These are phyloP conservation scores for Talinum fruticosum DNA, from an alignment of 148 eudicot genomes.

Conservation along the genomic window DNA sequence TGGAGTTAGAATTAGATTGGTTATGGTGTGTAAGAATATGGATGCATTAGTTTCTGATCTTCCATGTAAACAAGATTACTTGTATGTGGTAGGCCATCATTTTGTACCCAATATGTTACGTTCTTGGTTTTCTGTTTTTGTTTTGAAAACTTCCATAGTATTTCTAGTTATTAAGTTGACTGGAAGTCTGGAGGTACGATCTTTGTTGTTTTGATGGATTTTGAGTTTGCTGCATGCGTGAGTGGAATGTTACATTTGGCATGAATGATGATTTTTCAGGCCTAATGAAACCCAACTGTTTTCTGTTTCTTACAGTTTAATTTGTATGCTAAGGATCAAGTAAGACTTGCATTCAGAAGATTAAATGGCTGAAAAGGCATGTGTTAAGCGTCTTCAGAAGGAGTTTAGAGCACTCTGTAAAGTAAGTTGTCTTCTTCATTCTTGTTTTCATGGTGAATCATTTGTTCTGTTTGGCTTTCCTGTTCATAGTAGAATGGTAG, in stretches of 20 bases:
- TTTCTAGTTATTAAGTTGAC: background rate
- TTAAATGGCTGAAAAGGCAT: slow-evolving; percentile 69
- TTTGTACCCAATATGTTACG: background rate
- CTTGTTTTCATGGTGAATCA: background rate
- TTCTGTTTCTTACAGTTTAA: slow-evolving; percentile 5
- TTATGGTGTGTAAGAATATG: background rate
- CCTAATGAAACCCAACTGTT: background rate
- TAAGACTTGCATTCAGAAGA: slow-evolving; percentile 7
- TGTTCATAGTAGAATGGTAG: background rate
- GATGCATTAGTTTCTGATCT: background rate
- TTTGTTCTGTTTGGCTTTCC: background rate
- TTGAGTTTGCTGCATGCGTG: background rate
- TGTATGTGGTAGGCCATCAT: background rate
- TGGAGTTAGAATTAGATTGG: background rate
- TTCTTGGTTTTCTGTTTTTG: background rate
- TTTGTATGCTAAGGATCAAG: slow-evolving; percentile 14
- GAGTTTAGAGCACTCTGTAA: slow-evolving; percentile 71
- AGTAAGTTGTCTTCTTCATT: slow-evolving; percentile 37
- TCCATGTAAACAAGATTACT: background rate
- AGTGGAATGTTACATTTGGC: background rate
- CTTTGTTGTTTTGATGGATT: background rate
- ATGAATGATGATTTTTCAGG: background rate
- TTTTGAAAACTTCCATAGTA: background rate
- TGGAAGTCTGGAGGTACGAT: background rate
- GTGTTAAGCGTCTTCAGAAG: slow-evolving; percentile 81